A percentile compares a stretch with the other conserved stretches of the same genome.
phyloP scores from a whole-genome alignment of 1,284 basidiomycete genomes.

The Leccinum solheimii region DNA sequence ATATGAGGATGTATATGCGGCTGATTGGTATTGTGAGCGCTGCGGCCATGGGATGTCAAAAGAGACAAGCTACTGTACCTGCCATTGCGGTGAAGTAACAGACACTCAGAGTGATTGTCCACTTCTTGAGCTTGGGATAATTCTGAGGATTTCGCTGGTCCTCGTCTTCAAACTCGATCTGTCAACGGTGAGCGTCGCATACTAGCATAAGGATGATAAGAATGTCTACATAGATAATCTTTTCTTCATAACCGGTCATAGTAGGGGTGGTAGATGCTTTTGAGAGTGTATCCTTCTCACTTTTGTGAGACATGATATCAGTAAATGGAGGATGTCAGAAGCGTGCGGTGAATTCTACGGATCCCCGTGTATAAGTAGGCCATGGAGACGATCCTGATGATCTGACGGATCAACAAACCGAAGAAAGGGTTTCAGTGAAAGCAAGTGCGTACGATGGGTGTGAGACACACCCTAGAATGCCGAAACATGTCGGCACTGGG shows the following conservation, averaged over 20 bases:
- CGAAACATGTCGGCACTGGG: not conserved
- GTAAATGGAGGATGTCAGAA: not conserved
- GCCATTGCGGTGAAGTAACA: slow-evolving; percentile 23
- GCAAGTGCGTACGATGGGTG: not conserved
- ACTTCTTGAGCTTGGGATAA: slow-evolving; percentile 26
- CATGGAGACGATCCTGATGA: not conserved
- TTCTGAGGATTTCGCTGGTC: slow-evolving; percentile 29
- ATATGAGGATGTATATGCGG: slow-evolving; percentile 40
- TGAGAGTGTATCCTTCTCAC: not conserved
- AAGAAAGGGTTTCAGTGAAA: not conserved
- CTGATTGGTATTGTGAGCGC: slow-evolving; percentile 12
- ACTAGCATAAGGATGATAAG: not conserved
- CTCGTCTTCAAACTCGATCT: slow-evolving; percentile 31
- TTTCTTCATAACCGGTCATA: slow-evolving; percentile 1
- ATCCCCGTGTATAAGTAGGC: slow-evolving; percentile 18
- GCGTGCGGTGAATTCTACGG: not conserved
- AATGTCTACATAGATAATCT: slow-evolving; percentile 12
- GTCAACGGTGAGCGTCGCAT: slow-evolving; percentile 5
- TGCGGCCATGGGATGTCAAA: not conserved
- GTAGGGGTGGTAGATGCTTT: slow-evolving; percentile 4
- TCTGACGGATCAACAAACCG: not conserved
- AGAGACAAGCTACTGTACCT: slow-evolving; percentile 3
- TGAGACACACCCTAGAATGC: not conserved
- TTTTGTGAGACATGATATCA: slow-evolving; percentile 13
- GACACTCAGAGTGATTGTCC: slow-evolving; percentile 26